Evolutionary conservation across 805 yeast species (phyloP).

Genomic region (Scheffersomyces amazonensis): DNA sequence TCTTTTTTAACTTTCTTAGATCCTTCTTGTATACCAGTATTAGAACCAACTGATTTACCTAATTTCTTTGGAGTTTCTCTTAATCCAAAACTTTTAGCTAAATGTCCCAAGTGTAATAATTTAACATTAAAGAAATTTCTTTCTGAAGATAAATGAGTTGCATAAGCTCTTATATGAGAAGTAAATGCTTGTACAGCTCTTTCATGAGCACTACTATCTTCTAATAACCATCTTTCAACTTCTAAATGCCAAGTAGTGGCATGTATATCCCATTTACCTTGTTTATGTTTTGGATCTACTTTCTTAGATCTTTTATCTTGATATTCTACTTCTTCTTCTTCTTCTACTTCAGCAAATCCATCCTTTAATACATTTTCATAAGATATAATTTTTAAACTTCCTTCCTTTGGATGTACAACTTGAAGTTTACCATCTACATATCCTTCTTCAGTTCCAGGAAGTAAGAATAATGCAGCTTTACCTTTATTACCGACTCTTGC

Average conservation of each 20-base stretch:
- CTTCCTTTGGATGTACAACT: slow-evolving; percentile 37
- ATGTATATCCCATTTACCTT: slow-evolving; percentile 79
- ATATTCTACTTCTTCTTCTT: slow-evolving; percentile 25
- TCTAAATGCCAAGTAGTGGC: slow-evolving; percentile 96
- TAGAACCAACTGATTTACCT: slow-evolving; percentile 42
- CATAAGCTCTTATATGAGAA: slow-evolving; percentile 90
- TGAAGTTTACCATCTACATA: slow-evolving; percentile 56
- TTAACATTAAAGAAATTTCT: slow-evolving; percentile 79
- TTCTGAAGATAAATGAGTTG: slow-evolving; percentile 87
- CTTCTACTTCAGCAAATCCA: slow-evolving; percentile 40
- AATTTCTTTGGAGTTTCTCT: slow-evolving; percentile 90
- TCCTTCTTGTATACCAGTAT: slow-evolving; percentile 27
- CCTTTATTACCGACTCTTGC: slow-evolving; percentile 96
- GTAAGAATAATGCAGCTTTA: slow-evolving; percentile 67
- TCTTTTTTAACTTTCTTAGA: slow-evolving; percentile 48
- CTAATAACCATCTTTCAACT: slow-evolving; percentile 84
- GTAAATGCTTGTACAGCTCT: slow-evolving; percentile 79
- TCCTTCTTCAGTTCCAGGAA: slow-evolving; percentile 89
- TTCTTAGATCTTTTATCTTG: slow-evolving; percentile 31
- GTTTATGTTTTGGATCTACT: slow-evolving; percentile 35
- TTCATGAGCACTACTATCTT: slow-evolving; percentile 56
- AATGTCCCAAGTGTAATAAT: slow-evolving; percentile 85
- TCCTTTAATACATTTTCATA: slow-evolving; percentile 30
- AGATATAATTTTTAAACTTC: slow-evolving; percentile 28
- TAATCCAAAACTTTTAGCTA: slow-evolving; percentile 91